Conservation (phyloP, 768 basidiomycete species). For the Pisolithus orientalis region DNA sequence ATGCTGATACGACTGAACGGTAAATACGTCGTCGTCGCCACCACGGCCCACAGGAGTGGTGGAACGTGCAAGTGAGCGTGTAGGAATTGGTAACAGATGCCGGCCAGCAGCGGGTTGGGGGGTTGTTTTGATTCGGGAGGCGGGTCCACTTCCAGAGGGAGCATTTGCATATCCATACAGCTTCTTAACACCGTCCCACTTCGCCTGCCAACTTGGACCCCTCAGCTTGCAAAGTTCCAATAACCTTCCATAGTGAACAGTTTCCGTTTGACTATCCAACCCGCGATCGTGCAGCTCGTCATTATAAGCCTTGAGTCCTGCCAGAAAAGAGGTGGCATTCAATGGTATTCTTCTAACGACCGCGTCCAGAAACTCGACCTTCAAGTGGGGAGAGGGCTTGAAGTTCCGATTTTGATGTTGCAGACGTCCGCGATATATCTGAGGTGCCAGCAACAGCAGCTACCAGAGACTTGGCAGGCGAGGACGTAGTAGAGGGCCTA, state of each 20-base stretch:
- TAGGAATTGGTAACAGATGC: slow-evolving; percentile 12
- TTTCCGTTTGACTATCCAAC: slow-evolving; percentile 71
- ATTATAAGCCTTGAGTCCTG: slow-evolving; percentile 82
- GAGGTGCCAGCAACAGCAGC: slow-evolving; percentile 14
- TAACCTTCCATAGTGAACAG: slow-evolving; percentile 74
- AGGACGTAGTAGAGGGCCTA: slow-evolving; percentile 42
- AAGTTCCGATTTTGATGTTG: slow-evolving; percentile 42
- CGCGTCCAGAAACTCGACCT: slow-evolving; percentile 65
- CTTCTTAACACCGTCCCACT: slow-evolving; percentile 69
- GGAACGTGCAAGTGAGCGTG: slow-evolving; percentile 19
- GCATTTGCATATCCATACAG: slow-evolving; percentile 38
- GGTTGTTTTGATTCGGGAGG: slow-evolving; percentile 10
- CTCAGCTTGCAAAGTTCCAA: slow-evolving; percentile 78
- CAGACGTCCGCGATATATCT: slow-evolving; percentile 38
- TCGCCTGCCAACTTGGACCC: slow-evolving; percentile 74
- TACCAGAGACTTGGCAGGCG: slow-evolving; percentile 32
- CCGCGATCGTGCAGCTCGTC: slow-evolving; percentile 69
- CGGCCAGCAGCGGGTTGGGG: slow-evolving; percentile 11
- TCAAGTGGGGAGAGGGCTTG: slow-evolving; percentile 46
- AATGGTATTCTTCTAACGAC: slow-evolving; percentile 65
- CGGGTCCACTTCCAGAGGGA: slow-evolving; percentile 6
- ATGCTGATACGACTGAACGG: slow-evolving; percentile 38
- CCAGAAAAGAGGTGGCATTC: slow-evolving; percentile 67
- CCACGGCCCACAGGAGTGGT: slow-evolving; percentile 26
- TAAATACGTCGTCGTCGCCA: slow-evolving; percentile 37